These are phyloP conservation scores for Sphagnurus paluster DNA, from an alignment of 1,284 basidiomycete species.

Conservation along the genomic window DNA sequence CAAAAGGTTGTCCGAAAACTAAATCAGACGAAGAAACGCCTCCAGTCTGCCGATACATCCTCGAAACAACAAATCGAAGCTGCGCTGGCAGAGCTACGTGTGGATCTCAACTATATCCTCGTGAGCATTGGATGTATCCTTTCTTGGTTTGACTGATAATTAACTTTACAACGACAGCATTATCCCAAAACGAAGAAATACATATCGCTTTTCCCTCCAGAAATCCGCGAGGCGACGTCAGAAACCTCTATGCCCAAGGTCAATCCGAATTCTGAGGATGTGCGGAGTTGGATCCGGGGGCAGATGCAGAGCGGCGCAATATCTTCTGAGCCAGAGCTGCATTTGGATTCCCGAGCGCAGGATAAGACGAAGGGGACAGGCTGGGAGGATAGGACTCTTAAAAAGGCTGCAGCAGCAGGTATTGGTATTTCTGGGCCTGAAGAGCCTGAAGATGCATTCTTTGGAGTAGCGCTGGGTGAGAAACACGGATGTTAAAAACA, in stretches of 20 bases:
- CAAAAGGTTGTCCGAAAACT: constrained; percentile 80
- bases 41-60: constrained; percentile 36
- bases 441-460: constrained; percentile 36
- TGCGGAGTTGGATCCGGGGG: constrained; percentile 59
- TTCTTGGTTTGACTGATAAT: neutral
- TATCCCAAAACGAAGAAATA: constrained; percentile 85
- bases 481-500: too few species aligned
- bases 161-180: constrained; percentile 45
- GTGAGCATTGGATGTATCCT: constrained; percentile 42
- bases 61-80: constrained; percentile 46
- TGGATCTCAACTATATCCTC: constrained; percentile 84
- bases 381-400: constrained; percentile 12
- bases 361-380: constrained; percentile 15
- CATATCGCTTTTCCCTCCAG: constrained; percentile 81
- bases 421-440: constrained; percentile 7
- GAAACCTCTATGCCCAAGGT: constrained; percentile 29
- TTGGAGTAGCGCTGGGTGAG: too few species aligned
- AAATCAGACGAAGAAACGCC: constrained; percentile 55
- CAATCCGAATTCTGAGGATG: constrained; percentile 56
- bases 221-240: constrained; percentile 42
- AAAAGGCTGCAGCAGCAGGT: neutral
- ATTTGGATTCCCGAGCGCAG: constrained; percentile 23
- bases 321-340: constrained; percentile 60
- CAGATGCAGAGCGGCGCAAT: constrained; percentile 69
- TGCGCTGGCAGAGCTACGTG: constrained; percentile 59